These are phyloP conservation scores for Spizellomyces punctatus DNA, from an alignment of 192 early-diverging fungal genomes.

Conservation along the genomic window DNA sequence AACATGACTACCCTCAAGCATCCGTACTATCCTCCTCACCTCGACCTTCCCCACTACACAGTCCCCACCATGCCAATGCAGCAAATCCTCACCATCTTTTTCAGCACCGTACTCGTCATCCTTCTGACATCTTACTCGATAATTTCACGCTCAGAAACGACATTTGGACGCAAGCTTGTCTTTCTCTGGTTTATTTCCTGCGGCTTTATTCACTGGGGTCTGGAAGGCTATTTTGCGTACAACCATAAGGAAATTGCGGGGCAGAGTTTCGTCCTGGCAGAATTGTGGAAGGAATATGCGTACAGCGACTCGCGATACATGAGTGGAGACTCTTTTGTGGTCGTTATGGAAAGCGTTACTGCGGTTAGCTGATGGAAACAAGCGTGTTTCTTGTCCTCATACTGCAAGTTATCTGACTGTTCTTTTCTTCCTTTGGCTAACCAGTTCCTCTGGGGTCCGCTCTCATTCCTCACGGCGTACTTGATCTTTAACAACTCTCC, in stretches of 20 bases:
- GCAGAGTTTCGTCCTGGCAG: conserved; percentile 64
- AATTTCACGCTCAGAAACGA: neutral
- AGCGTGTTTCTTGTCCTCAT: neutral
- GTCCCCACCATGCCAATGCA: conserved; percentile 31
- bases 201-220: conserved; percentile 76
- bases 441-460: conserved; percentile 51
- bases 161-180: conserved; percentile 27
- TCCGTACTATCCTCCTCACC: conserved; percentile 44
- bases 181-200: conserved; percentile 86
- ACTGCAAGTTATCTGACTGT: neutral
- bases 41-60: conserved; percentile 44
- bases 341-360: conserved; percentile 87
- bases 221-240: conserved; percentile 86
- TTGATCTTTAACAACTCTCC: conserved; percentile 32
- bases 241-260: conserved; percentile 70
- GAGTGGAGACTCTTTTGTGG: conserved; percentile 77
- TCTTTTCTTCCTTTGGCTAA: neutral
- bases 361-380: conserved; percentile 51
- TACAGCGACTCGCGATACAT: conserved; percentile 88
- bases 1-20: conserved; percentile 14
- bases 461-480: conserved; percentile 42
- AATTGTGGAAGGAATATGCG: conserved; percentile 93
- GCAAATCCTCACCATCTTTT: conserved; percentile 45
- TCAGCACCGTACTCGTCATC: conserved; percentile 36
- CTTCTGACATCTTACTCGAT: conserved; percentile 21